A percentile compares a stretch with the other conserved stretches of the same genome.
These are phyloP conservation scores for Cronartium ribicola DNA, from an alignment of 1,284 basidiomycete genomes.

Conservation along the genomic window DNA sequence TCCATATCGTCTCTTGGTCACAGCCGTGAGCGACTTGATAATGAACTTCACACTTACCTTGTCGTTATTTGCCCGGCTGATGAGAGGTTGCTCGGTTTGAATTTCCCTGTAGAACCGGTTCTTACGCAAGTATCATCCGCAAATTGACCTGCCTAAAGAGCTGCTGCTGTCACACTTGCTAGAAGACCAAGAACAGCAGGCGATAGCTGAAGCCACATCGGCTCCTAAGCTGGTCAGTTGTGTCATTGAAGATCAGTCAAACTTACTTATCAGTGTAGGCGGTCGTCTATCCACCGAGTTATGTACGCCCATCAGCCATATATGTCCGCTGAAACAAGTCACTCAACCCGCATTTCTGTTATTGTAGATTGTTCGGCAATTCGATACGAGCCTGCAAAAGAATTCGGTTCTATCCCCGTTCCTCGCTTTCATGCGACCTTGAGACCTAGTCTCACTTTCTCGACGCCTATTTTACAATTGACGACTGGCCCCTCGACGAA, in stretches of 20 bases:
- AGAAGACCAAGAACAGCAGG: constrained; percentile 16
- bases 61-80: no score
- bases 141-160: constrained; percentile 21
- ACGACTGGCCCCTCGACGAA: constrained; percentile 13
- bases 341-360: constrained; percentile 3
- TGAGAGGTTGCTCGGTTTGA: not conserved
- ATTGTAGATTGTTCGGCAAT: constrained; percentile 6
- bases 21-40: not conserved
- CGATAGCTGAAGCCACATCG: not conserved
- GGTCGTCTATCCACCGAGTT: constrained; percentile 17
- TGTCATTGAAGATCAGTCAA: not conserved
- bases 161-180: constrained; percentile 16
- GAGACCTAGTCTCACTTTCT: constrained; percentile 5
- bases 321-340: not conserved
- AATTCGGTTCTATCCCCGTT: not conserved
- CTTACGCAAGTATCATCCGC: constrained; percentile 12
- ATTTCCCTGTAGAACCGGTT: constrained; percentile 18
- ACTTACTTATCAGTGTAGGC: constrained; percentile 6
- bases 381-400: not conserved
- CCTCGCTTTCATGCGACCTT: constrained; percentile 11
- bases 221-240: constrained; percentile 13
- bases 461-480: constrained; percentile 34
- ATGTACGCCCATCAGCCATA: not conserved
- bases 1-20: not conserved
- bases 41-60: not conserved